Evolutionary conservation across 164 flowering plant genomes (phyloP), one percentile per base, ranked within the genome.

Genomic region (Piper longum): DNA sequence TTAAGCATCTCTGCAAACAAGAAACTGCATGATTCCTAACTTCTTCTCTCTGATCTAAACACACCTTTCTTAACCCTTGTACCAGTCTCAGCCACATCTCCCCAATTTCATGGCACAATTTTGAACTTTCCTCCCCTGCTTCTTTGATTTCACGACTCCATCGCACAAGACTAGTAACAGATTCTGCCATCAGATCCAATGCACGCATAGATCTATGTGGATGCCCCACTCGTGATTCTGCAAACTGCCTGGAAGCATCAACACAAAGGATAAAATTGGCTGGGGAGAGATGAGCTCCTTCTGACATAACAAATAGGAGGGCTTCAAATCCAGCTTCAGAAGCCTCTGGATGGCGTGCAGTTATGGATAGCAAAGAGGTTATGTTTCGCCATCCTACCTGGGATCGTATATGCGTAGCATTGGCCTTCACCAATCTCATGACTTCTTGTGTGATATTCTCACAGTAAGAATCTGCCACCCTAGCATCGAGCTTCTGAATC

Each of bases 311-410:
- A 57, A 75, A 78, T 39, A 48, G 40, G 11, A 78, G 64, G 3
- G 81, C 74, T 54, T 78, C 81, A 36, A 78, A 78, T n/a, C 81
- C 81, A 42, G 73, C 66, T 69, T 78, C 81, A 51, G 79, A 75
- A 41, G 81, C 81, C 61, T 78, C 81, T 4, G 75, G 77, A 66
- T 78, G 78, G 39, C 77, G 75, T 41, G 81, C 81, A 11, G 81
- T 75, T 66, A 75, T 78, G 43, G 79, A 73, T 57, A 78, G 77
- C 61, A 78, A 64, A 55, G 73, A 69, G 19, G 72, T 69, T 41
- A 78, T 75, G 13, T 78, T 71, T 9, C 75, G 75, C 81, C 81
- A 78, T 11, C 81, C 81, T 67, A 67, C 63, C 60, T 69, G 78
- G 54, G 79, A 75, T 64, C 77, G 71, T 45, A 78, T 78, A 63